phyloP scores from a whole-genome alignment of 495 filamentous ascomycete species.

The Antarctomyces pellizariae region DNA sequence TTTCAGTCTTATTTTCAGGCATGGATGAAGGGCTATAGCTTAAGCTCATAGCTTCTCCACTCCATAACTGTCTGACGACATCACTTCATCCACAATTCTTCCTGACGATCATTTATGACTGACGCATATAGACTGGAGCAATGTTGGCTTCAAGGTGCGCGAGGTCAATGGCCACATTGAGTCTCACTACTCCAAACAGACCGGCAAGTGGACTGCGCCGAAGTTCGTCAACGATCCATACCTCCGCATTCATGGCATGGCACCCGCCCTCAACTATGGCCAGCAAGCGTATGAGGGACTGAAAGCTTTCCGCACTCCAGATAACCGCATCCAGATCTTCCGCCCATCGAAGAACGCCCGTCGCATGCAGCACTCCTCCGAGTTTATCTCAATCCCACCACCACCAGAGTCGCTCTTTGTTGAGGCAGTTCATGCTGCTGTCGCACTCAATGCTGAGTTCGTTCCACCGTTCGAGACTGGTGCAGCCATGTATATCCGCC shows the following conservation, averaged over 20 bases:
- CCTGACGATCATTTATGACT: too few relatives aligned
- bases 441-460: conserved; percentile 63
- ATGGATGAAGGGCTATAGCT: too few relatives aligned
- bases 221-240: conserved; percentile 52
- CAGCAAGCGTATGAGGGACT: conserved; percentile 87
- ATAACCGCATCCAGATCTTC: conserved; percentile 48
- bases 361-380: conserved; percentile 58
- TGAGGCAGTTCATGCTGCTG: conserved; percentile 49
- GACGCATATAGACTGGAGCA: conserved; percentile 43
- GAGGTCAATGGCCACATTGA: conserved; percentile 72
- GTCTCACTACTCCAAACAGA: conserved; percentile 42
- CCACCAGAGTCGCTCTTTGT: conserved; percentile 53
- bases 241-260: conserved; percentile 71
- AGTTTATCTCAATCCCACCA: conserved; percentile 54
- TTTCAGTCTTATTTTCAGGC: too few relatives aligned
- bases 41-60: too few relatives aligned
- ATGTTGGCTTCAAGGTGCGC: conserved; percentile 76
- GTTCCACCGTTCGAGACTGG: conserved; percentile 68
- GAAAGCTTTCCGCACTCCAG: conserved; percentile 65
- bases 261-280: conserved; percentile 76
- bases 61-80: too few relatives aligned
- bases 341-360: conserved; percentile 56
- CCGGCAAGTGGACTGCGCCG: conserved; percentile 51
- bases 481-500: conserved; percentile 74
- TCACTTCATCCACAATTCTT: too few relatives aligned